Base-by-base conservation (phyloP, 1,139 yeast genomes). In the Wickerhamomyces sp. region DNA sequence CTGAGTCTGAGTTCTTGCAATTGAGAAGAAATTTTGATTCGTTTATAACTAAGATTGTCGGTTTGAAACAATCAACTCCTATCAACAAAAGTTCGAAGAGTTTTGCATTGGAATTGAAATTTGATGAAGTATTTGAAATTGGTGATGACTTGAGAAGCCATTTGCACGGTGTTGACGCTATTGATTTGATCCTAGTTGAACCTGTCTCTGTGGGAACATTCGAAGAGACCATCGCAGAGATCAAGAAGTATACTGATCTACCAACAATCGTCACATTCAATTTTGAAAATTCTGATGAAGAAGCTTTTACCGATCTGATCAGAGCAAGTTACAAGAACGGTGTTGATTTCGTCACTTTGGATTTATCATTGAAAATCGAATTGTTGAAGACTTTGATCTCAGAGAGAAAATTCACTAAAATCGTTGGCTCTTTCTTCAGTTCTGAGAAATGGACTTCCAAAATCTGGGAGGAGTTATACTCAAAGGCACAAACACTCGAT, bases 391-490 rank as follows among this genome's bases (percentile, higher is more conserved):
- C 62, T n/a, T 52, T 77, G 14, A 54, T 69, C 25, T 57, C 64
- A n/a, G 58, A 62, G 31, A 77, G 73, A 51, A 74, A 76, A 6
- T 70, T 65, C 55, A 78, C 95, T 13, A 75, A 74, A 52, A 67
- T 89, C 30, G 83, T 91, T 58, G 94, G 88, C 12, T 83, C 95
- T 2, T 85, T 79, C 51, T 91, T 83, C 52, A 91, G 85, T 54
- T 72, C 78, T 38, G 57, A 66, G 9, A 93, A 86, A 21, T 54
- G 61, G 14, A 66, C 71, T 55, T 64, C 69, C 39, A 88, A 95
- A 95, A 62, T 63, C 32, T 64, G 75, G 45, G 65, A 76, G 15
- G 86, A 78, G 52, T 87, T 96, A 95, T 87, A 78, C 55, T 70
- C 72, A 41, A 77, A 78, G 47, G 96, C 91, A 0, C 59, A 70